Percentiles rank a stretch among this genome's conserved stretches.
Evolutionary conservation across 805 yeast species (phyloP).

Genomic region (Ogataea paraovalis): DNA sequence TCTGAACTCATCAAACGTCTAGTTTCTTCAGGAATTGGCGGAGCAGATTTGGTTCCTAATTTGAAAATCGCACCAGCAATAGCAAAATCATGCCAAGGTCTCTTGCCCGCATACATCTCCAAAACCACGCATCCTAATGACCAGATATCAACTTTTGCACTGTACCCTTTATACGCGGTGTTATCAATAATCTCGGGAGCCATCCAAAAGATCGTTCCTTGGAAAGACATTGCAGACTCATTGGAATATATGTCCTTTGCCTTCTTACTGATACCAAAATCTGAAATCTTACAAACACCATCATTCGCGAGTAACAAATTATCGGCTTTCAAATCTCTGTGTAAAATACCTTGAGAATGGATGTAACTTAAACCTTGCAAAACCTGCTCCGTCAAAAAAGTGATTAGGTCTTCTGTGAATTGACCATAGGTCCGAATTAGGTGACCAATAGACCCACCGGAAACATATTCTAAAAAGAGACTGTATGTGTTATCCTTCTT

Average conservation of each 20-base stretch:
- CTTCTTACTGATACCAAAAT: conserved; percentile 91
- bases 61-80: conserved; percentile 93
- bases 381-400: conserved; percentile 73
- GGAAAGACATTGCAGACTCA: conserved; percentile 87
- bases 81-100: conserved; percentile 97
- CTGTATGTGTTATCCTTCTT: conserved; percentile 70
- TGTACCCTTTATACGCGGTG: conserved; percentile 80
- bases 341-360: conserved; percentile 83
- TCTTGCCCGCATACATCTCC: conserved; percentile 95
- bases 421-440: conserved; percentile 78
- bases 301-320: conserved; percentile 83
- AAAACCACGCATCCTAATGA: conserved; percentile 94
- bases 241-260: conserved; percentile 83
- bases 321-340: conserved; percentile 93
- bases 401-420: conserved; percentile 74
- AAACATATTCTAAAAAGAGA: conserved; percentile 89
- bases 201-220: conserved; percentile 99
- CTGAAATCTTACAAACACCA: conserved; percentile 93
- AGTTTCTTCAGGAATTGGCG: conserved; percentile 94
- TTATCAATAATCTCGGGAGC: conserved; percentile 98
- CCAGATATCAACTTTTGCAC: conserved; percentile 98
- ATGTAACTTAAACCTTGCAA: conserved; percentile 81
- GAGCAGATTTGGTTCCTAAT: conserved; percentile 81
- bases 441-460: conserved; percentile 95
- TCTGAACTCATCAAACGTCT: conserved; percentile 53